A percentile compares a stretch with the other conserved stretches of the same genome.
Evolutionary conservation across 805 yeast species (phyloP).

Genomic region (Candida quercuum): DNA sequence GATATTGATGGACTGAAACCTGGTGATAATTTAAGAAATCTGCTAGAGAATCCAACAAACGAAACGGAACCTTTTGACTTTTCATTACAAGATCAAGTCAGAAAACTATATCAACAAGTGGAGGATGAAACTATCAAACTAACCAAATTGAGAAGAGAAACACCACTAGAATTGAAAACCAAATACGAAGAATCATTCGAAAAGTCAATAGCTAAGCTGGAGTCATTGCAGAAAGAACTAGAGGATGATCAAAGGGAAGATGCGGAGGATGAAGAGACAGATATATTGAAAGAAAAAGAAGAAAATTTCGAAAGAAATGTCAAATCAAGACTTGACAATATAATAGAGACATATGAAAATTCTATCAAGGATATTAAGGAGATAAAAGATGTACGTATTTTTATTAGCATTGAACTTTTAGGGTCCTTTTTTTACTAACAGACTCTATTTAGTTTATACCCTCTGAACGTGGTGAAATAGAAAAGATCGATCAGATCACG

Average conservation of each 20-base stretch:
- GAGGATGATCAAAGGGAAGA: constrained; percentile 4
- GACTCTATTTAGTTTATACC: constrained; percentile 19
- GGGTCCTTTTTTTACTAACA: constrained; percentile 7
- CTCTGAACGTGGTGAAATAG: constrained; percentile 20
- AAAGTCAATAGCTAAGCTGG: constrained; percentile 26
- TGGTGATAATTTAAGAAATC: constrained; percentile 17
- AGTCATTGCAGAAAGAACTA: constrained; percentile 17
- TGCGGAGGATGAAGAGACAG: constrained; percentile 2
- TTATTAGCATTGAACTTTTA: neutral
- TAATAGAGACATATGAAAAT: constrained; percentile 13
- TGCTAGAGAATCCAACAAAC: constrained; percentile 19
- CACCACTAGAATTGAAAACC: constrained; percentile 38
- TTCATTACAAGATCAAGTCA: constrained; percentile 52
- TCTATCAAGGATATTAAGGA: constrained; percentile 12
- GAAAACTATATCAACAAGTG: constrained; percentile 51
- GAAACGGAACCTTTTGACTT: constrained; percentile 67
- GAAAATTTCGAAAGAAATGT: constrained; percentile 8
- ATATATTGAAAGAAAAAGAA: constrained; percentile 3
- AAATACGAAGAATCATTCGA: constrained; percentile 33
- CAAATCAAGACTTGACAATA: constrained; percentile 1
- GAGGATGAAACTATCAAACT: constrained; percentile 58
- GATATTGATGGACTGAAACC: constrained; percentile 49
- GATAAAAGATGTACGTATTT: constrained; percentile 17
- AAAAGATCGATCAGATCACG: constrained; percentile 25
- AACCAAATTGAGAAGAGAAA: constrained; percentile 46